These are phyloP conservation scores for Neopestalotiopsis clavispora DNA, from an alignment of 2,329 filamentous ascomycete species.

Conservation along the genomic window DNA sequence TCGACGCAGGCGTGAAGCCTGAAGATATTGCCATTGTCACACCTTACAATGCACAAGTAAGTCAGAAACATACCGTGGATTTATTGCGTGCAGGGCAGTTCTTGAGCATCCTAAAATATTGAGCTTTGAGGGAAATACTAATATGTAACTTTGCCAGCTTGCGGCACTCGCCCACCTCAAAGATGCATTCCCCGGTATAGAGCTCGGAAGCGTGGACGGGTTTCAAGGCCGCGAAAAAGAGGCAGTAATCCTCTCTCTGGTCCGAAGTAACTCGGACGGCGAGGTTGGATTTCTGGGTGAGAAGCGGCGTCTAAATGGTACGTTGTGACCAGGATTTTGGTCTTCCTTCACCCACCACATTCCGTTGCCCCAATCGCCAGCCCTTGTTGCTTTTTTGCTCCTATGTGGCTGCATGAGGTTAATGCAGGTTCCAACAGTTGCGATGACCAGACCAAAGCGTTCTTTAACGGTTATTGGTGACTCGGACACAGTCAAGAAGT, in stretches of 20 bases:
- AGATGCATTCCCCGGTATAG: slow-evolving; percentile 80
- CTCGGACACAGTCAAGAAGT: slow-evolving; percentile 90
- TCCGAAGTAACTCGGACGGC: slow-evolving; percentile 83
- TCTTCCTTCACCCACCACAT: neutral
- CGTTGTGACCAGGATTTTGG: slow-evolving; percentile 34
- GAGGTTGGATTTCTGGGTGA: slow-evolving; percentile 95
- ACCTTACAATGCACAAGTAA: slow-evolving; percentile 91
- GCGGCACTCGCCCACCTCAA: slow-evolving; percentile 81
- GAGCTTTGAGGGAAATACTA: neutral
- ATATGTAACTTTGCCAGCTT: slow-evolving; percentile 54
- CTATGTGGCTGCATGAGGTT: slow-evolving; percentile 26
- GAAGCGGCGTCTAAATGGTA: slow-evolving; percentile 90
- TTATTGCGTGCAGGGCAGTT: neutral
- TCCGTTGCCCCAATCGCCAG: too few species aligned
- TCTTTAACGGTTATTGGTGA: slow-evolving; percentile 92
- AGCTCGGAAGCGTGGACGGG: slow-evolving; percentile 95
- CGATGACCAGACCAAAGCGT: slow-evolving; percentile 93
- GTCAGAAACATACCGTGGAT: slow-evolving; percentile 20
- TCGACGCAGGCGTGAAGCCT: slow-evolving; percentile 78
- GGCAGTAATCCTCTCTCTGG: slow-evolving; percentile 90
- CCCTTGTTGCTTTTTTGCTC: neutral
- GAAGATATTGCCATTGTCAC: slow-evolving; percentile 93
- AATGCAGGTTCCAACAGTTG: slow-evolving; percentile 62
- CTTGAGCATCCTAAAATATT: neutral
- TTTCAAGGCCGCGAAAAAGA: slow-evolving; percentile 98